Conservation (phyloP, 1,284 basidiomycete genomes). For the Microbotryum silenes-acaulis region DNA sequence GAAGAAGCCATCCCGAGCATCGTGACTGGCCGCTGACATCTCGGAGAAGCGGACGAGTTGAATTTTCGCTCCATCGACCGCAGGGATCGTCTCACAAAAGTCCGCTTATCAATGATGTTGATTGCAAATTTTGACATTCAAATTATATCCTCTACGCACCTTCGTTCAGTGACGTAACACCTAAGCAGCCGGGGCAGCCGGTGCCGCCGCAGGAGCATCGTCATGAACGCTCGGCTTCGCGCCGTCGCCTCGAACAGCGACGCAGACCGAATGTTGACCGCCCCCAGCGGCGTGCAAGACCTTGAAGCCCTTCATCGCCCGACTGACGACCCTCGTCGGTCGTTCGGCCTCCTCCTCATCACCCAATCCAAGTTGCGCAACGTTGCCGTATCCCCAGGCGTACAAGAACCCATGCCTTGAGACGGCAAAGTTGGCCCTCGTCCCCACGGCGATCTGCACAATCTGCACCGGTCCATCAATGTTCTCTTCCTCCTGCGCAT, state of each 20-base stretch:
- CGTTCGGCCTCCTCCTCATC: constrained; percentile 28
- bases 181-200: too few species aligned
- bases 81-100: too few species aligned
- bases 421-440: constrained; percentile 74
- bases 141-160: too few species aligned
- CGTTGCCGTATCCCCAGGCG: constrained; percentile 30
- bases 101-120: too few species aligned
- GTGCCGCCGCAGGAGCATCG: too few species aligned
- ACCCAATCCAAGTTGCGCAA: constrained; percentile 31
- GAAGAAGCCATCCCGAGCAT: too few species aligned
- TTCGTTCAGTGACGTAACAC: too few species aligned
- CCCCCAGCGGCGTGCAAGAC: constrained; percentile 29
- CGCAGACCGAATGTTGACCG: constrained; percentile 32
- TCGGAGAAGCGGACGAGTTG: too few species aligned
- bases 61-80: too few species aligned
- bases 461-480: constrained; percentile 49
- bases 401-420: constrained; percentile 42
- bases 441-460: constrained; percentile 64
- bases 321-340: constrained; percentile 27
- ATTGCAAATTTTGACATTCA: too few species aligned
- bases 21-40: too few species aligned
- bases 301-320: constrained; percentile 25
- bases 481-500: constrained; percentile 44
- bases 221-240: too few species aligned
- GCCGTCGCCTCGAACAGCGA: constrained; percentile 16